These are phyloP conservation scores for Ramularia endophylla DNA, from an alignment of 2,329 filamentous ascomycete species.

Conservation along the genomic window DNA sequence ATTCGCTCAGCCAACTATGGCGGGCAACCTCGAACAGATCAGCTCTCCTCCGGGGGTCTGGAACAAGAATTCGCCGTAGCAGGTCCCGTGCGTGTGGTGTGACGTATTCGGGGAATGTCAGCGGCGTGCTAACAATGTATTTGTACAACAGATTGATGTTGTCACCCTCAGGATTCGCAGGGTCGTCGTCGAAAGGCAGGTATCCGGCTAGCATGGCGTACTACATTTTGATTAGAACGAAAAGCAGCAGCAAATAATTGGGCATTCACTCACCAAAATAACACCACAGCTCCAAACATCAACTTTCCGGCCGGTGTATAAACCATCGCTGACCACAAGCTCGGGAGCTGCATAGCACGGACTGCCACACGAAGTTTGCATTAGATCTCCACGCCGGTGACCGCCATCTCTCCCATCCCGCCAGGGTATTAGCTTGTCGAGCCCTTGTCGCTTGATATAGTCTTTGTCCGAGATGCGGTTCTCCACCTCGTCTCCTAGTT, in stretches of 20 bases:
- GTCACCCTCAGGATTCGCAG: conserved; percentile 95
- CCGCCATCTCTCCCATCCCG: conserved; percentile 48
- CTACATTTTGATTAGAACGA: conserved; percentile 44
- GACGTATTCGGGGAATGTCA: conserved; percentile 98
- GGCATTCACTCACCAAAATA: conserved; percentile 67
- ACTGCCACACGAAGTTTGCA: conserved; percentile 98
- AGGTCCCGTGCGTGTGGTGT: conserved; percentile 93
- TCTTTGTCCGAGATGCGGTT: conserved; percentile 80
- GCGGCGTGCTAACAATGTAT: conserved; percentile 94
- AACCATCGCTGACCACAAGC: conserved; percentile 90
- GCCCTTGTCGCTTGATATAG: conserved; percentile 76
- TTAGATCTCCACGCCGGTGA: conserved; percentile 80
- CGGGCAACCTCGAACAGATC: conserved; percentile 96
- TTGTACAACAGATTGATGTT: conserved; percentile 99
- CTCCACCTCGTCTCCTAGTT: conserved; percentile 85
- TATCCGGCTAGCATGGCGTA: conserved; percentile 99
- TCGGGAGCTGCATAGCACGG: conserved; percentile 97
- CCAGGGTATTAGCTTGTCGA: conserved; percentile 65
- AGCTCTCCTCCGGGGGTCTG: conserved; percentile 88
- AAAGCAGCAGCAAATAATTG: not conserved
- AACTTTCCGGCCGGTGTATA: conserved; percentile 96
- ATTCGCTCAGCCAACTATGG: conserved; percentile 97
- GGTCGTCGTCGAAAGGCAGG: conserved; percentile 95
- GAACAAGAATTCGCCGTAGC: conserved; percentile 85
- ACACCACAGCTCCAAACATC: conserved; percentile 99